Conservation (phyloP, 371 early-diverging fungal species). For the Mortierella sp. region DNA sequence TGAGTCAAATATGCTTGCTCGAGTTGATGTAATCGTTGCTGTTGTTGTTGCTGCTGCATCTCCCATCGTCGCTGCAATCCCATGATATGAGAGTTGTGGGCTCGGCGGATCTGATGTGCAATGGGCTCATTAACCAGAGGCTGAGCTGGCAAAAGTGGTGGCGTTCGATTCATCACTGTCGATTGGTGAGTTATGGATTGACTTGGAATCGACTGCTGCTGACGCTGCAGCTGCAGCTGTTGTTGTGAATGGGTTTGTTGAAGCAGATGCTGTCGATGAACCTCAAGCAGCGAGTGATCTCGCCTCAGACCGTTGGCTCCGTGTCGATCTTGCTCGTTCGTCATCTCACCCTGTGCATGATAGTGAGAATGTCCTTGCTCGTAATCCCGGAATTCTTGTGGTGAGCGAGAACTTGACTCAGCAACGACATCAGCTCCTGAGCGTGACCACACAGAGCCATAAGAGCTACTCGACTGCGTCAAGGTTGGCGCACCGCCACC, state of each 20-base stretch:
- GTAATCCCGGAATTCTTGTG: constrained; percentile 30
- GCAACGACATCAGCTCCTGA: neutral
- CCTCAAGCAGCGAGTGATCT: neutral
- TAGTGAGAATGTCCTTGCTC: constrained; percentile 50
- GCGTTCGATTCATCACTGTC: constrained; percentile 34
- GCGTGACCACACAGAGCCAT: neutral
- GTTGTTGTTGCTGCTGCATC: constrained; percentile 18
- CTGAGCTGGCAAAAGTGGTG: constrained; percentile 21
- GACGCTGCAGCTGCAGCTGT: neutral
- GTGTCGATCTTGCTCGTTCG: neutral
- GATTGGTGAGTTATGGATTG: constrained; percentile 24
- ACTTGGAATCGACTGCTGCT: neutral
- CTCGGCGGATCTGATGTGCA: constrained; percentile 41
- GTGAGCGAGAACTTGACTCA: neutral
- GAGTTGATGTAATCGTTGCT: constrained; percentile 16
- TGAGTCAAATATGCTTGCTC: neutral
- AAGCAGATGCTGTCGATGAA: constrained; percentile 13
- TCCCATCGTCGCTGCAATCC: constrained; percentile 32
- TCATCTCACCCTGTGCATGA: constrained; percentile 17
- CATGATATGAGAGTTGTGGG: constrained; percentile 24
- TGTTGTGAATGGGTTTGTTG: neutral
- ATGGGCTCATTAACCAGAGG: constrained; percentile 36
- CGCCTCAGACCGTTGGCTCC: neutral
- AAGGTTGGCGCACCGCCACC: neutral
- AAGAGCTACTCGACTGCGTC: neutral